Percentiles rank a stretch among this genome's conserved stretches.
Conservation (phyloP, 352 stramenopile species). For the Globisporangium echinulatum region DNA sequence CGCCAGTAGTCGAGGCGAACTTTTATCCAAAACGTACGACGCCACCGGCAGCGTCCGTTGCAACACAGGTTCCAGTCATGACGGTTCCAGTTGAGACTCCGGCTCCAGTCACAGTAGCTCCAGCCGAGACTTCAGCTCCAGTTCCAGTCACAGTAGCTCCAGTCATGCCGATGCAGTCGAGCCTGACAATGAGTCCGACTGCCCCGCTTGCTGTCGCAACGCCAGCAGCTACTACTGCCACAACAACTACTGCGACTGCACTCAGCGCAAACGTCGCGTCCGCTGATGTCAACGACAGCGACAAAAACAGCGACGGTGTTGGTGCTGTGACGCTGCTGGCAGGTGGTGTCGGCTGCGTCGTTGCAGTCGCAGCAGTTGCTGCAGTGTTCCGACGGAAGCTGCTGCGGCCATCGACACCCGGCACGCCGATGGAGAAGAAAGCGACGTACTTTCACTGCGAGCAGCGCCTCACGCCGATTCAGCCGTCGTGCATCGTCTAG, state of each 20-base stretch:
- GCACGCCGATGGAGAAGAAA: conserved; percentile 24
- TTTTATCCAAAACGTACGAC: not conserved
- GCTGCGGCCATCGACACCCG: conserved; percentile 16
- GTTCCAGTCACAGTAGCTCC: not conserved
- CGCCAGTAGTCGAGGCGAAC: not conserved
- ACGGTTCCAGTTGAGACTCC: no score
- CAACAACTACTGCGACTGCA: conserved; percentile 1
- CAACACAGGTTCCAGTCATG: not conserved
- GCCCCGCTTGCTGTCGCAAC: not conserved
- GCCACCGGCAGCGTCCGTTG: not conserved
- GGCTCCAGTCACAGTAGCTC: not conserved
- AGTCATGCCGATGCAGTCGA: not conserved
- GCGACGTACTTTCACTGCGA: conserved; percentile 33
- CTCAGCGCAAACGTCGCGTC: conserved; percentile 4
- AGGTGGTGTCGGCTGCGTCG: conserved; percentile 14
- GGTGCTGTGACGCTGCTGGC: conserved; percentile 13
- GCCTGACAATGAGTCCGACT: conserved; percentile 1
- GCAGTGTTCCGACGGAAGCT: conserved; percentile 16
- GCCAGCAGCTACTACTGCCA: not conserved
- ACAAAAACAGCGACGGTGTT: not conserved
- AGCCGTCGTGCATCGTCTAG: conserved; percentile 11
- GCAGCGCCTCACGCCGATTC: conserved; percentile 19
- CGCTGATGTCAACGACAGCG: not conserved
- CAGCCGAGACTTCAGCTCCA: not conserved
- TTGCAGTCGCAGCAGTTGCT: conserved; percentile 18